Percentiles rank a stretch among this genome's conserved stretches.
Conservation (phyloP, 2,329 filamentous ascomycete genomes). For the Microascus cirrosus region DNA sequence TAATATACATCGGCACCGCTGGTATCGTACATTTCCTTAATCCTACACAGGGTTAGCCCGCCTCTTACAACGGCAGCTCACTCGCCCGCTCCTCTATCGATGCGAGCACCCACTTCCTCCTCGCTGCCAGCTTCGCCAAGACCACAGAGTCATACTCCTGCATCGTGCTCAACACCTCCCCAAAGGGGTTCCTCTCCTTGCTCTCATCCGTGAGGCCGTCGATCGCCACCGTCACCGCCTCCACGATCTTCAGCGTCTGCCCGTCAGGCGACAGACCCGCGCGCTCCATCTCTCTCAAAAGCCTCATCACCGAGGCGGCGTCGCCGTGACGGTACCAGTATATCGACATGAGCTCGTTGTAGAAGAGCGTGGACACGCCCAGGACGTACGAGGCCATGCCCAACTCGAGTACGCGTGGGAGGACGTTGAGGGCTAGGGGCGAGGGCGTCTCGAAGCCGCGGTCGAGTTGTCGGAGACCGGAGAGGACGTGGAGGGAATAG, state of each 20-base stretch:
- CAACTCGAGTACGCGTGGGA: constrained; percentile 56
- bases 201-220: not conserved
- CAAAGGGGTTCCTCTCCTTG: not conserved
- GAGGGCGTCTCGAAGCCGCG: constrained; percentile 46
- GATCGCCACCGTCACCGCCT: constrained; percentile 13
- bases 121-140: not conserved
- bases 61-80: not conserved
- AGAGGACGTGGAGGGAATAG: constrained; percentile 50
- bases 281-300: constrained; percentile 56
- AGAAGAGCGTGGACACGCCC: constrained; percentile 58
- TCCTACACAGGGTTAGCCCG: not conserved
- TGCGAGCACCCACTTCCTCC: not conserved
- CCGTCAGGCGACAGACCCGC: constrained; percentile 47
- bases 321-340: constrained; percentile 53
- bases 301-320: constrained; percentile 36
- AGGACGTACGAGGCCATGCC: constrained; percentile 62
- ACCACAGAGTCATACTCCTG: constrained; percentile 3
- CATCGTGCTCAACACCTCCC: not conserved
- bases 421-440: constrained; percentile 44
- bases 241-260: constrained; percentile 27
- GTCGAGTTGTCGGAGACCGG: constrained; percentile 45
- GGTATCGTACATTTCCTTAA: not conserved
- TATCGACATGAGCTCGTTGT: constrained; percentile 53
- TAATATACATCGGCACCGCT: not conserved
- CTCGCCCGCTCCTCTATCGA: not conserved